phyloP scores from a whole-genome alignment of 2,329 filamentous ascomycete genomes.

The Ophiosphaerella narmari region DNA sequence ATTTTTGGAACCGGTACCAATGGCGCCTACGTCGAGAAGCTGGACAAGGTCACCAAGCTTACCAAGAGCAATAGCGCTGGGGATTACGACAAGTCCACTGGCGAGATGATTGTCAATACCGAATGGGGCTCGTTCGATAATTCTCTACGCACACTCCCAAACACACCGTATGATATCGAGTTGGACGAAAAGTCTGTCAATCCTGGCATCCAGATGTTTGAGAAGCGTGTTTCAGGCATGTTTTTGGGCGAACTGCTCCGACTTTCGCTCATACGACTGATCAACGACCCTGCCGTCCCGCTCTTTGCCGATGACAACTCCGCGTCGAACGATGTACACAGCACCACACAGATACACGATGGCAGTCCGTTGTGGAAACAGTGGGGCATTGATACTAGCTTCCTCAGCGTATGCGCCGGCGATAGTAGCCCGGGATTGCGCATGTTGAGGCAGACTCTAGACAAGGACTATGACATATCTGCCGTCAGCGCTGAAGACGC shows the following conservation, averaged over 20 bases:
- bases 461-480: constrained; percentile 75
- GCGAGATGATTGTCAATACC: constrained; percentile 96
- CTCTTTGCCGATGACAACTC: constrained; percentile 80
- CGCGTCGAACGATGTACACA: constrained; percentile 67
- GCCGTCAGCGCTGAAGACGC: constrained; percentile 82
- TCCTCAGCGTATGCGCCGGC: constrained; percentile 84
- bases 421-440: constrained; percentile 75
- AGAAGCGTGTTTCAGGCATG: constrained; percentile 98
- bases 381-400: constrained; percentile 90
- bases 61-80: constrained; percentile 47
- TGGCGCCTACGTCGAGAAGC: constrained; percentile 94
- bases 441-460: constrained; percentile 76
- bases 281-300: constrained; percentile 67
- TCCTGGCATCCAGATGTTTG: constrained; percentile 96
- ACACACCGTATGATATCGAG: constrained; percentile 78
- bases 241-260: constrained; percentile 94
- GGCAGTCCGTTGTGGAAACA: constrained; percentile 70
- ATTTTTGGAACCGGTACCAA: constrained; percentile 99
- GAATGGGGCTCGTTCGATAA: constrained; percentile 99
- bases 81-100: constrained; percentile 78
- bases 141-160: constrained; percentile 82
- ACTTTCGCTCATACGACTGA: constrained; percentile 72
- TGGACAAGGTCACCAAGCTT: constrained; percentile 81
- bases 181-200: constrained; percentile 84
- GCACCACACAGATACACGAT: constrained; percentile 64